Percentiles rank a stretch among this genome's conserved stretches.
phyloP scores from a whole-genome alignment of 1,284 basidiomycete genomes.

The Puccinia hordei region DNA sequence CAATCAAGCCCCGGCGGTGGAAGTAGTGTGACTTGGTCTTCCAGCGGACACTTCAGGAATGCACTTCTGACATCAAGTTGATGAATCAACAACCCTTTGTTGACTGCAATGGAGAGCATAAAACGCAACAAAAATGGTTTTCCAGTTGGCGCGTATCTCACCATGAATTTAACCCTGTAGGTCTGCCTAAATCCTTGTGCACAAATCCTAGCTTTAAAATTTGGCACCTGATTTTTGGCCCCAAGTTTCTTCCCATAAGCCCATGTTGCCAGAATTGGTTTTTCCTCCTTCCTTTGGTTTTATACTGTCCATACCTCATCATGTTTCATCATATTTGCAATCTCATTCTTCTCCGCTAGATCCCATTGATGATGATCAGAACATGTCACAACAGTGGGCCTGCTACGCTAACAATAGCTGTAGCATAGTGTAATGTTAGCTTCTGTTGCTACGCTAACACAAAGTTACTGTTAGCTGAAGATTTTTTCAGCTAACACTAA shows the following conservation, averaged over 20 bases:
- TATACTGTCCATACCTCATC: too few species aligned
- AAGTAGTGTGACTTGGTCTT: not conserved
- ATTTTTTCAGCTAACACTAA: too few species aligned
- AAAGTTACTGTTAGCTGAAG: too few species aligned
- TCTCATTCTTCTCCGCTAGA: too few species aligned
- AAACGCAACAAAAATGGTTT: not conserved
- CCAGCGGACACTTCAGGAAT: not conserved
- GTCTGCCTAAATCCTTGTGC: not conserved
- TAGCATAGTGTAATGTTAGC: too few species aligned
- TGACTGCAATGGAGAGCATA: not conserved
- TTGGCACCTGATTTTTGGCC: not conserved
- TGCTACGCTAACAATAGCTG: too few species aligned
- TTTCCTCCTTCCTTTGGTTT: not conserved
- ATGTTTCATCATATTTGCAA: too few species aligned
- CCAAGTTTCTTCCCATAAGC: not conserved
- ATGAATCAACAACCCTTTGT: not conserved
- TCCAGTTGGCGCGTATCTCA: not conserved
- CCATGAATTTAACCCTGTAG: not conserved
- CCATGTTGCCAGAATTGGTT: not conserved
- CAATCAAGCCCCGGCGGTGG: not conserved
- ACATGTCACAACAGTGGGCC: too few species aligned
- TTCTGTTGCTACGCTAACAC: too few species aligned
- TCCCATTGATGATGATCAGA: too few species aligned
- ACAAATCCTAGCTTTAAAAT: not conserved
- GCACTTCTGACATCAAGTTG: not conserved